Evolutionary conservation across 768 basidiomycete genomes (phyloP), one percentile per base, ranked within the genome.

Genomic region (Clitopilus passeckerianus): DNA sequence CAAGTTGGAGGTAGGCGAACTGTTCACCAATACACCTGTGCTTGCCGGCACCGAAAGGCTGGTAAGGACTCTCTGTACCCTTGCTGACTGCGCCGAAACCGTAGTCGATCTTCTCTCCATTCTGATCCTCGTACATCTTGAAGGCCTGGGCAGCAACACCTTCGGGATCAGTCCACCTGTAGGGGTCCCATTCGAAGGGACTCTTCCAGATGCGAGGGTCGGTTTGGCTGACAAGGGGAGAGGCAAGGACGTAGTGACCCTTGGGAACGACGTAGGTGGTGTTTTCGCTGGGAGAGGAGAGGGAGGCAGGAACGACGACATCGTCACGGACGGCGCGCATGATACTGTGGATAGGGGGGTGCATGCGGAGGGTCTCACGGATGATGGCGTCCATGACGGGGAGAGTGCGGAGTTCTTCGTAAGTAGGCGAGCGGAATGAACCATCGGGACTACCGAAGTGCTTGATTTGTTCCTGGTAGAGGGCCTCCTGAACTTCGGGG

Each of bases 11-110:
- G 73, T 97, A 95, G 23, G 97, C 97, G 68, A 98, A 98, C 86
- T 88, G 90, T 75, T 95, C 94, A 63, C 94, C 93, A 61, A 98
- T 95, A 72, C 93, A 98, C 63, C 95, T 81, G 77, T 98, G 96
- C 66, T 91, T 82, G 27, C 97, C 97, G 56, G 97, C 96, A 62
- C 97, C 97, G 67, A 99, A 99, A 1, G 97, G 97, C 70, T 97
- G 92, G 72, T 98, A 98, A 54, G 93, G 93, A 65, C 89, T 92
- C 59, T 95, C 92, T 6, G 95, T 98, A 54, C 95, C 95, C 76
- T 98, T 98, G 77, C 89, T 92, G 56, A 99, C 91, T 61, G 87
- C 85, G 57, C 97, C 97, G 72, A 93, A 99, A 1, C 97, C 97
- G 67, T 89, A 99, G 72, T 99, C 97, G 61, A 98, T 79, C 78